These are phyloP conservation scores for Micractinium sp. DNA, from an alignment of 139 green algal genomes.

Conservation along the genomic window DNA sequence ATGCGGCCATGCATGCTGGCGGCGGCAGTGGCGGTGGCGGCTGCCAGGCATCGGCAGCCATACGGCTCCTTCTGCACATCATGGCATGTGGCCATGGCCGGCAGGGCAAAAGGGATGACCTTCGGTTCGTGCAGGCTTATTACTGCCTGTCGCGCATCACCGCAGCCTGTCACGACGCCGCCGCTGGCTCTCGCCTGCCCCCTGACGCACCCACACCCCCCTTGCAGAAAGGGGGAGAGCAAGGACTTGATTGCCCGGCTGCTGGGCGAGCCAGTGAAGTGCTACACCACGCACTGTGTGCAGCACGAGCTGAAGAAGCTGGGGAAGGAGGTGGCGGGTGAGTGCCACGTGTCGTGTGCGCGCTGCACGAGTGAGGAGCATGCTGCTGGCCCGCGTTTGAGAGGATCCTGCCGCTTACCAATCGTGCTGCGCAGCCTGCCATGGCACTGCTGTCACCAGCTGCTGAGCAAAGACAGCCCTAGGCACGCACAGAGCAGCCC, in stretches of 20 bases:
- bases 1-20: neutral
- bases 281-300: slow-evolving; percentile 74
- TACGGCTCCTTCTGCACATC: too few species aligned
- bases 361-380: neutral
- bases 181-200: neutral
- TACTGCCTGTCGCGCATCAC: neutral
- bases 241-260: slow-evolving; percentile 63
- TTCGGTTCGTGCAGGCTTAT: neutral
- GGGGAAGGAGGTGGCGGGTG: slow-evolving; percentile 51
- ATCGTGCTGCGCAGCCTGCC: neutral
- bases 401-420: neutral
- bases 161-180: neutral
- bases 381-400: neutral
- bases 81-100: too few species aligned
- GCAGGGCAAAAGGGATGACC: too few species aligned
- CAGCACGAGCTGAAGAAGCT: slow-evolving; percentile 65
- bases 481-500: neutral
- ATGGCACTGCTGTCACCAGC: neutral
- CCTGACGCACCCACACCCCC: neutral
- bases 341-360: neutral
- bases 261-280: slow-evolving; percentile 63
- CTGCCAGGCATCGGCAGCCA: neutral
- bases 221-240: slow-evolving; percentile 45
- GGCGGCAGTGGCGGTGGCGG: neutral
- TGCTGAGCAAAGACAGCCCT: too few species aligned